Percentiles rank a stretch among this genome's conserved stretches.
Conservation (phyloP, 306 rosid species). For the Sophora flavescens region DNA sequence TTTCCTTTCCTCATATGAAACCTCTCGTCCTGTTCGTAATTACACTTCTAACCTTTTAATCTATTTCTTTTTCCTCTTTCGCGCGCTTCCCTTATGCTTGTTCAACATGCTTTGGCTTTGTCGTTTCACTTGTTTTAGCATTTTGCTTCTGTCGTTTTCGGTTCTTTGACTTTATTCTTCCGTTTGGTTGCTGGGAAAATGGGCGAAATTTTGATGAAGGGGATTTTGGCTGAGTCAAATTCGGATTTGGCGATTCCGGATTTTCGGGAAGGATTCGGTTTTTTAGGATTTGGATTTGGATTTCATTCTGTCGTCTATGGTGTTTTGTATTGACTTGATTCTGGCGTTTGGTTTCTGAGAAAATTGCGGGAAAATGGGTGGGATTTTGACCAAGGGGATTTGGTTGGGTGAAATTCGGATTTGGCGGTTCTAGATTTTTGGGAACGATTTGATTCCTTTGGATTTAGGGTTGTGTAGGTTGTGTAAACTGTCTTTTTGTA, state of each 20-base stretch:
- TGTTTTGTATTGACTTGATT: not conserved
- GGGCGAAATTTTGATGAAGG: not conserved
- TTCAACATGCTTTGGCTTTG: conserved; percentile 9
- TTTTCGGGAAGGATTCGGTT: not conserved
- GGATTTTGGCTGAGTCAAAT: not conserved
- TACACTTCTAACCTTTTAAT: not conserved
- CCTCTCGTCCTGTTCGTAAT: conserved; percentile 69
- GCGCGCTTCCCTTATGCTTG: conserved; percentile 31
- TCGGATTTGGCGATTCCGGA: not conserved
- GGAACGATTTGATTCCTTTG: not conserved
- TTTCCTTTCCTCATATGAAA: conserved; percentile 56
- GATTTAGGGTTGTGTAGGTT: conserved; percentile 11
- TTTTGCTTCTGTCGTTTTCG: not conserved
- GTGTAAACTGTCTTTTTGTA: not conserved
- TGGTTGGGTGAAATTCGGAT: not conserved
- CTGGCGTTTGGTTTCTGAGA: not conserved
- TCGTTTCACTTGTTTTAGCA: not conserved
- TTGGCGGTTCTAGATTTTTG: not conserved
- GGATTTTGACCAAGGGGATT: not conserved
- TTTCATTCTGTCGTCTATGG: not conserved
- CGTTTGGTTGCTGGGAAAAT: not conserved
- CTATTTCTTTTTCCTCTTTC: not conserved
- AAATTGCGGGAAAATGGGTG: not conserved
- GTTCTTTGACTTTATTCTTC: not conserved
- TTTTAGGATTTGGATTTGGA: not conserved